A percentile compares a stretch with the other conserved stretches of the same genome.
Conservation (phyloP, 2,329 filamentous ascomycete species). For the Mycosphaerella sp. region DNA sequence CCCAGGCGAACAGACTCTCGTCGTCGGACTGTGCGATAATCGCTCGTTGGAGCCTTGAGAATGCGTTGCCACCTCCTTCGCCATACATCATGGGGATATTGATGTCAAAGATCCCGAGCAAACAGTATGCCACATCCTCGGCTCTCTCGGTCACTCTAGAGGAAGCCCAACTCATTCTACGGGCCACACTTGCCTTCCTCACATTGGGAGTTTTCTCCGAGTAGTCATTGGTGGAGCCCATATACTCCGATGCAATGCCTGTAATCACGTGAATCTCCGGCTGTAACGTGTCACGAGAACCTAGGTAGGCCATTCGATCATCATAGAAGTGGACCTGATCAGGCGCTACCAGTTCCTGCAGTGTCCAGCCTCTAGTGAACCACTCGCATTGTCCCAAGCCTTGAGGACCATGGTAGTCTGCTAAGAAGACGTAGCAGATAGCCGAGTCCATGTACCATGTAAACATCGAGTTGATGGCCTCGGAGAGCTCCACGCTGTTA, state of each 20-base stretch:
- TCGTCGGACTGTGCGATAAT: conserved; percentile 6
- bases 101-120: conserved; percentile 42
- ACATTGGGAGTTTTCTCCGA: neutral
- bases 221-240: neutral
- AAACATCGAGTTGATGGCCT: conserved; percentile 19
- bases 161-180: conserved; percentile 17
- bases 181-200: conserved; percentile 2
- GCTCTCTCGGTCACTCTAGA: conserved; percentile 14
- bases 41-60: conserved; percentile 9
- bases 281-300: neutral
- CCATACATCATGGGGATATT: conserved; percentile 31
- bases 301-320: neutral
- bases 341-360: neutral
- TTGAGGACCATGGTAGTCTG: neutral
- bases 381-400: neutral
- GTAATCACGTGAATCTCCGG: neutral
- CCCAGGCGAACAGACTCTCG: neutral
- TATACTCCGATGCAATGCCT: neutral
- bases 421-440: conserved; percentile 15
- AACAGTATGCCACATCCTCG: conserved; percentile 43
- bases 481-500: conserved; percentile 1
- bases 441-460: conserved; percentile 13
- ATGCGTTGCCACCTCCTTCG: conserved; percentile 10
- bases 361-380: neutral
- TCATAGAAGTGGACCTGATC: neutral